Percentiles rank a stretch among this genome's conserved stretches.
Evolutionary conservation across 768 basidiomycete genomes (phyloP).

Genomic region (Pulveroboletus sp.): DNA sequence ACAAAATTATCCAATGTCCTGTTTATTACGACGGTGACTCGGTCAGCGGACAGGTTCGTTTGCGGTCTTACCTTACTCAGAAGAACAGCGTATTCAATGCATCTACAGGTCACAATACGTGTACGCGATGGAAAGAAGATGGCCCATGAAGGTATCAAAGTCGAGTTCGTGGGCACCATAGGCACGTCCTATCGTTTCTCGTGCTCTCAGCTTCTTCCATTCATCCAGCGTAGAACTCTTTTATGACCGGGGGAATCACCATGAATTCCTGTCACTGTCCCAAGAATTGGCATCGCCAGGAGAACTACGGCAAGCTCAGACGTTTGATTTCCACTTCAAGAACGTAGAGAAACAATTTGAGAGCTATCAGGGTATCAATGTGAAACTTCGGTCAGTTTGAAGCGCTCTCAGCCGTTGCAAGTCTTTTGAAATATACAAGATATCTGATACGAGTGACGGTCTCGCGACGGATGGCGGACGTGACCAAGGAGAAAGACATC

Average conservation of each 20-base stretch:
- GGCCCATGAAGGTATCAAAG: conserved; percentile 93
- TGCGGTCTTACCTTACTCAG: not conserved
- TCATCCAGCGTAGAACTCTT: conserved; percentile 56
- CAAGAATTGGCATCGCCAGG: conserved; percentile 96
- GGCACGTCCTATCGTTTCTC: conserved; percentile 47
- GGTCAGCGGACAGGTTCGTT: conserved; percentile 75
- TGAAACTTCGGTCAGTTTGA: conserved; percentile 78
- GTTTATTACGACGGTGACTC: conserved; percentile 96
- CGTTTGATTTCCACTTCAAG: conserved; percentile 96
- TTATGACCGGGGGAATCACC: conserved; percentile 97
- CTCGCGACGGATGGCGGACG: conserved; percentile 88
- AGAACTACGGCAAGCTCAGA: conserved; percentile 94
- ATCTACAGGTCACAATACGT: conserved; percentile 68
- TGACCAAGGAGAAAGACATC: conserved; percentile 86
- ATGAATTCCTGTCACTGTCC: conserved; percentile 93
- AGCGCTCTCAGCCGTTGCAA: not conserved
- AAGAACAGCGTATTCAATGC: not conserved
- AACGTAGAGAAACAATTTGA: conserved; percentile 99
- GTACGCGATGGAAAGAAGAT: conserved; percentile 94
- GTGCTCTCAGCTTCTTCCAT: not conserved
- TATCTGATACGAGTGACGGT: conserved; percentile 92
- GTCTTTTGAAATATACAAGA: conserved; percentile 38
- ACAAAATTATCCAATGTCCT: conserved; percentile 77
- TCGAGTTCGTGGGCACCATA: conserved; percentile 95
- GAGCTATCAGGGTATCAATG: conserved; percentile 97